Evolutionary conservation across 78 protist species (phyloP).

Genomic region (slime mould (Dictyostelium discoideum)): DNA sequence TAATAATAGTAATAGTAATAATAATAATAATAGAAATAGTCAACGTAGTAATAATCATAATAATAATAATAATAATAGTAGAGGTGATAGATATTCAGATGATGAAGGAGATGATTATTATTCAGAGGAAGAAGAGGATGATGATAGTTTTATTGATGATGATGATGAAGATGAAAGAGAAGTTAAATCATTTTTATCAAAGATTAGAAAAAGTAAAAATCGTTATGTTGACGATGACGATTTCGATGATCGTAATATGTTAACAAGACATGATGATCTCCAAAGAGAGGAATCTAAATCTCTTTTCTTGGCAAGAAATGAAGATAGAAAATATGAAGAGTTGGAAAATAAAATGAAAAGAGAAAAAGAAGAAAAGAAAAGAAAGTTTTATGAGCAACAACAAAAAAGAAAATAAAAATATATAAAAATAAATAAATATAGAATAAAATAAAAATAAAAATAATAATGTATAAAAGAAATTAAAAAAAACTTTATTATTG

Average conservation of each 20-base stretch:
- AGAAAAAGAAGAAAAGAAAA: slow-evolving; percentile 16
- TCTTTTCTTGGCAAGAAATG: background rate
- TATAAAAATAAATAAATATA: background rate
- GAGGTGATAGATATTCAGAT: background rate
- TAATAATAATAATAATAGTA: background rate
- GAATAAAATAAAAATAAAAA: background rate
- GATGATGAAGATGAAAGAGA: background rate
- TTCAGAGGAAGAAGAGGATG: background rate
- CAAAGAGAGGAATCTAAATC: slow-evolving; percentile 7
- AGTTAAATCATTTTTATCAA: background rate
- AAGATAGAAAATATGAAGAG: background rate
- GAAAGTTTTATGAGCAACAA: background rate
- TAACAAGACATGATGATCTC: background rate
- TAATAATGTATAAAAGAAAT: background rate
- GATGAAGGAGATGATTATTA: background rate
- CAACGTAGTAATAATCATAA: background rate
- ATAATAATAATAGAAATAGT: background rate
- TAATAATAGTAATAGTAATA: background rate
- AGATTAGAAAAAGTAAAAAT: background rate
- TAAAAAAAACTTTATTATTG: too few species aligned
- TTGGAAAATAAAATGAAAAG: background rate
- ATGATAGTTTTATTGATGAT: background rate
- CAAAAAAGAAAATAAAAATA: background rate
- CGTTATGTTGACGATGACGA: background rate
- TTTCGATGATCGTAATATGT: background rate